Conservation (phyloP, 345 rosid genomes). For the Salix exigua region DNA sequence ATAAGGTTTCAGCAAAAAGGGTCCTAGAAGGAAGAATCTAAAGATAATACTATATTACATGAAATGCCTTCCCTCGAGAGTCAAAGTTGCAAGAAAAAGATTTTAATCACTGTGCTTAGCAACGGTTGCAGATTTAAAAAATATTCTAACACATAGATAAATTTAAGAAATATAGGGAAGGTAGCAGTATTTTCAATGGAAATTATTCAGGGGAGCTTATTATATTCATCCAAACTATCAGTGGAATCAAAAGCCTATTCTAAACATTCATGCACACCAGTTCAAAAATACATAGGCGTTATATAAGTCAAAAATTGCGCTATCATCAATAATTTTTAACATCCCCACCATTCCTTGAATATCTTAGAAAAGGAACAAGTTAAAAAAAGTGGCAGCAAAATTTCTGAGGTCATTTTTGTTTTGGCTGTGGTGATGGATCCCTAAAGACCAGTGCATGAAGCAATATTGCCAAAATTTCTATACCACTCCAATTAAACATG, state of each 20-base stretch:
- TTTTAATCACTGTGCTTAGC: neutral
- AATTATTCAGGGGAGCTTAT: neutral
- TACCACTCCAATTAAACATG: conserved; percentile 1
- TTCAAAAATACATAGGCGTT: neutral
- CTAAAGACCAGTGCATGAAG: neutral
- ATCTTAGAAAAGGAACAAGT: neutral
- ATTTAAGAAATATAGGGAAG: neutral
- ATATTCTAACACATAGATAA: neutral
- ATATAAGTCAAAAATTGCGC: neutral
- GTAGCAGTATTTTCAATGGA: neutral
- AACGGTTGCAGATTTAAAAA: neutral
- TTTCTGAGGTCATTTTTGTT: neutral
- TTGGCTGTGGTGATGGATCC: neutral
- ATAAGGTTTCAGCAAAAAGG: neutral
- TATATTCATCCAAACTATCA: neutral
- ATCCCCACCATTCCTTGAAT: neutral
- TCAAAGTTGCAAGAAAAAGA: neutral
- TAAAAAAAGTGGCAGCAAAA: neutral
- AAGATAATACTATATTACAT: neutral
- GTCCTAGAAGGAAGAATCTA: neutral
- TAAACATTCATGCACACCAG: neutral
- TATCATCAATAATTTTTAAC: neutral
- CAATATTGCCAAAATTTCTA: neutral
- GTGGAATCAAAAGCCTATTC: neutral
- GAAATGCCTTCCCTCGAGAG: neutral